Evolutionary conservation across 495 filamentous ascomycete species (phyloP), one percentile per base, ranked within the genome.

Genomic region (Parmelia sp.): DNA sequence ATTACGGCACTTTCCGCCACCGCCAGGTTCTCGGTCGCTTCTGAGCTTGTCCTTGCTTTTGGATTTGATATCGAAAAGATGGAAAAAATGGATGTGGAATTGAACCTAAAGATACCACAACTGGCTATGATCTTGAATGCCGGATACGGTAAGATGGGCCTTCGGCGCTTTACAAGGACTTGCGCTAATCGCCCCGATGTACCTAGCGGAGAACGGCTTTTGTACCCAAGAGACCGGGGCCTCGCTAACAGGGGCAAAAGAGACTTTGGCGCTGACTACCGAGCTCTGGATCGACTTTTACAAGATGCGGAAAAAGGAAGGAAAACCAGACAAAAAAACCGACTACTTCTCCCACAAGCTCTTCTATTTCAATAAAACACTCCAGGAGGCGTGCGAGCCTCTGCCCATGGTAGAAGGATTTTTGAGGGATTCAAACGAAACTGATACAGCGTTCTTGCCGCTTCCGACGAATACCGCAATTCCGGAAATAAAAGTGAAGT

Each of bases 71-170:
- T 61, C 14, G n/a, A n/a, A 1, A 25, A 56, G 19, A 37, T 59
- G 8, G 63, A n/a, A 6, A 60, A 51, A 19, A 4, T 19, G n/a
- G 49, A 55, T 23, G 25, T 65, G 6, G 29, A 42, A 17, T 11
- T 65, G n/a, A 40, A 40, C 27, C 42, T 65, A 42, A 60, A 47
- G 14, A 1, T 65, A 21, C 63, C 63, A 2, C 31, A 60, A 15
- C 45, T 60, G 3, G 35, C 58, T 21, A 25, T 27, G 27, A 60
- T 31, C 23, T 23, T 42, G 6, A 23, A 40, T 19, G 40, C 44
- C n/a, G 42, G 27, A 7, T 65, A 65, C 37, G 35, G 62, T 65
- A 47, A 35, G n/a, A 4, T 36, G 6, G n/a, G 8, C 5, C 31
- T 19, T n/a, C 1, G 19, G 31, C 6, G 3, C n/a, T 9, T n/a